Conservation (phyloP, 345 rosid genomes). For the Lagerstroemia speciosa region DNA sequence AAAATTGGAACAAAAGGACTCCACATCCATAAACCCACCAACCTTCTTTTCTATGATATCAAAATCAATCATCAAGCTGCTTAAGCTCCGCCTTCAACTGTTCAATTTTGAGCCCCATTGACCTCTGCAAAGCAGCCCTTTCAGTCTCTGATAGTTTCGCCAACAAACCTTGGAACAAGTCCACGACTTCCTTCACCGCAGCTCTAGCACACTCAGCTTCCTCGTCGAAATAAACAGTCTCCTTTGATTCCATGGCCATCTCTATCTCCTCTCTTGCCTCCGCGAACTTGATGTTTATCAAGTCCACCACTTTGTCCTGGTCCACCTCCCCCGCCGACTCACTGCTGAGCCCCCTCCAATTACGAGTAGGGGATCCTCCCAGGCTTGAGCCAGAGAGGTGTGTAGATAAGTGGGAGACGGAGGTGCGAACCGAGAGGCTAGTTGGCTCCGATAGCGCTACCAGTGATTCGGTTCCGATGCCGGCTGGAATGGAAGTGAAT, state of each 20-base stretch:
- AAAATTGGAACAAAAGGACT: neutral
- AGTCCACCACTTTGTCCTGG: conserved; percentile 62
- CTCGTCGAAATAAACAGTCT: conserved; percentile 85
- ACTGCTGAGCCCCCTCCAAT: conserved; percentile 25
- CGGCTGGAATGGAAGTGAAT: neutral
- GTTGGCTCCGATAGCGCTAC: neutral
- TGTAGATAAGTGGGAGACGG: neutral
- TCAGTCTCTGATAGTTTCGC: conserved; percentile 51
- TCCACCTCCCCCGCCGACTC: conserved; percentile 33
- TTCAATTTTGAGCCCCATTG: conserved; percentile 97
- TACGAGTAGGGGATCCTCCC: neutral
- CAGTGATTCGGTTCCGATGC: neutral
- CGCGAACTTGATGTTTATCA: conserved; percentile 81
- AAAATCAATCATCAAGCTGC: conserved; percentile 64
- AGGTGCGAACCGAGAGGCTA: neutral
- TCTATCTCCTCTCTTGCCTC: conserved; percentile 99
- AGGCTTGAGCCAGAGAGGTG: neutral
- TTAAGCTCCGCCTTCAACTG: conserved; percentile 86
- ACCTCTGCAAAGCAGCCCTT: conserved; percentile 56
- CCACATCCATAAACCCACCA: neutral
- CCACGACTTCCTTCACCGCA: conserved; percentile 62
- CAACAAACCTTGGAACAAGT: conserved; percentile 51
- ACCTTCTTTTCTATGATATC: neutral
- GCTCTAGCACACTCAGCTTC: conserved; percentile 85
- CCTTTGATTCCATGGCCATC: conserved; percentile 93